Conservation (phyloP, 192 early-diverging fungal genomes). For the Chytriomyces sp. region DNA sequence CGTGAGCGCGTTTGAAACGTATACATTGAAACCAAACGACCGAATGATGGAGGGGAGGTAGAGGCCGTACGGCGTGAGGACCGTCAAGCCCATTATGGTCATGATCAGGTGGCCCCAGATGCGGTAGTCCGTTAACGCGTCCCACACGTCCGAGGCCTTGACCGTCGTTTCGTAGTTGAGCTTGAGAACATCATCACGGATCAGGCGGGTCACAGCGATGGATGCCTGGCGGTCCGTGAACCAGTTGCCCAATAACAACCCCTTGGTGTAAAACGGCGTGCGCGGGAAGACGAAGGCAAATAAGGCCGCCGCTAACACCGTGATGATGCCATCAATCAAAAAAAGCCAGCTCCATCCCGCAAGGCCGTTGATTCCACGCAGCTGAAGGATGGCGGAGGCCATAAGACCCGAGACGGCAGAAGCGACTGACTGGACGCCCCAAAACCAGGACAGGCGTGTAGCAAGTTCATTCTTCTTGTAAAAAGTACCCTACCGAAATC, state of each 20-base stretch:
- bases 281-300: slow-evolving; percentile 48
- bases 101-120: slow-evolving; percentile 27
- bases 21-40: slow-evolving; percentile 32
- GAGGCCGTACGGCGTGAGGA: slow-evolving; percentile 14
- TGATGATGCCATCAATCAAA: slow-evolving; percentile 59
- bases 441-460: background rate
- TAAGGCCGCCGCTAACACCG: slow-evolving; percentile 50
- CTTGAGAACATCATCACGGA: slow-evolving; percentile 63
- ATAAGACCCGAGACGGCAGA: slow-evolving; percentile 54
- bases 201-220: slow-evolving; percentile 58
- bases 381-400: slow-evolving; percentile 54
- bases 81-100: slow-evolving; percentile 3
- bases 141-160: slow-evolving; percentile 11
- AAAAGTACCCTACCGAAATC: slow-evolving; percentile 7
- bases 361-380: slow-evolving; percentile 53
- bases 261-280: background rate
- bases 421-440: slow-evolving; percentile 33
- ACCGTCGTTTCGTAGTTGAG: slow-evolving; percentile 4
- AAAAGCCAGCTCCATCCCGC: slow-evolving; percentile 71
- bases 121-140: slow-evolving; percentile 21
- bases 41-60: slow-evolving; percentile 35
- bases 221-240: slow-evolving; percentile 52
- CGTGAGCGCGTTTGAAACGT: slow-evolving; percentile 32
- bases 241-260: background rate
- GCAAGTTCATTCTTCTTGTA: slow-evolving; percentile 11